A percentile compares a stretch with the other conserved stretches of the same genome.
These are phyloP conservation scores for Entomortierella chlamydospora DNA, from an alignment of 192 early-diverging fungal species.

Conservation along the genomic window DNA sequence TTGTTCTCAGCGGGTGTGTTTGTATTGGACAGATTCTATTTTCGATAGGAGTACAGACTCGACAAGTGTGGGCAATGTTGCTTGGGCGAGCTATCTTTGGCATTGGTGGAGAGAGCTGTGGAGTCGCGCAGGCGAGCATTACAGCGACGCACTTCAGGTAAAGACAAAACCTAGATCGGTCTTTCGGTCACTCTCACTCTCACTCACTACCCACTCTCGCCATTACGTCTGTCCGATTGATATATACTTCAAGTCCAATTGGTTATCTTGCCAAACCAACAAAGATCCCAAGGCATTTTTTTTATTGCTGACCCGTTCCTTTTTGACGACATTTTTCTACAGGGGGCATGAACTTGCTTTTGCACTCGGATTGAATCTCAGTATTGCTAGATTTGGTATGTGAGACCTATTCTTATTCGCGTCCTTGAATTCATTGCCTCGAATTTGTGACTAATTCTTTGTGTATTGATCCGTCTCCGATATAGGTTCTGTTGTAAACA, in stretches of 20 bases:
- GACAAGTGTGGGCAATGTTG: slow-evolving; percentile 63
- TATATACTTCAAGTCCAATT: too few species aligned
- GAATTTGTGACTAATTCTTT: too few species aligned
- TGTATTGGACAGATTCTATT: slow-evolving; percentile 75
- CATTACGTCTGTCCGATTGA: too few species aligned
- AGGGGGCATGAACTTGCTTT: slow-evolving; percentile 52
- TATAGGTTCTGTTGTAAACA: slow-evolving; percentile 44
- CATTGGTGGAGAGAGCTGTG: slow-evolving; percentile 69
- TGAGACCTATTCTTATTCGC: too few species aligned
- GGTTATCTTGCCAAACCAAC: too few species aligned
- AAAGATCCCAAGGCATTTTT: too few species aligned
- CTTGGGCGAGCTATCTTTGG: slow-evolving; percentile 73
- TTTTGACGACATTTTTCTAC: too few species aligned
- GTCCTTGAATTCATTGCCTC: too few species aligned
- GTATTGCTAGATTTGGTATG: slow-evolving; percentile 49
- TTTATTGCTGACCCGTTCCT: too few species aligned
- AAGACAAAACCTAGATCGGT: neutral
- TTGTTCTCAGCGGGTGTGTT: slow-evolving; percentile 60
- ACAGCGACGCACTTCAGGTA: slow-evolving; percentile 67
- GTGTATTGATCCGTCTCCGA: too few species aligned
- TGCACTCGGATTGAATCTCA: slow-evolving; percentile 46
- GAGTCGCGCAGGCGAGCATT: slow-evolving; percentile 68
- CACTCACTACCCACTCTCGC: too few species aligned
- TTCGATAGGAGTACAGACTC: slow-evolving; percentile 62
- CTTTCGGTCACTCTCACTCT: too few species aligned